Conservation (phyloP, 2,329 filamentous ascomycete genomes). For the Acrodontium crateriforme region DNA sequence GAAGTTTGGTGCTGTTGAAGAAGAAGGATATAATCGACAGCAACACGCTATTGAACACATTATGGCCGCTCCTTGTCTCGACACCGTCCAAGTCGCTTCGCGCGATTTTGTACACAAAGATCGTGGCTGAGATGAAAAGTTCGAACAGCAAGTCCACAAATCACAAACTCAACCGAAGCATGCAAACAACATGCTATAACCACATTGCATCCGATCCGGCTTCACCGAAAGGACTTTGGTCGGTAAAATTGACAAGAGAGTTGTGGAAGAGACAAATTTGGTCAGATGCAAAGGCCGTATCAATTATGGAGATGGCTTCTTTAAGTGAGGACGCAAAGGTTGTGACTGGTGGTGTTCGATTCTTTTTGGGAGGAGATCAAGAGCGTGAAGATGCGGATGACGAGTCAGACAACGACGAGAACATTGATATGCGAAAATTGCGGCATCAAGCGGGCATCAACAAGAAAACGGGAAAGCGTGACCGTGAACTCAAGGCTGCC, state of each 20-base stretch:
- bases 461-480: conserved; percentile 88
- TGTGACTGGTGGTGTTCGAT: conserved; percentile 70
- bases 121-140: conserved; percentile 76
- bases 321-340: conserved; percentile 90
- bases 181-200: conserved; percentile 89
- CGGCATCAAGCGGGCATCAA: conserved; percentile 82
- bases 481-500: conserved; percentile 65
- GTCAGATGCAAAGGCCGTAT: conserved; percentile 89
- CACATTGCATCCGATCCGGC: conserved; percentile 73
- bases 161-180: conserved; percentile 81
- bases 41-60: conserved; percentile 64
- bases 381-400: conserved; percentile 78
- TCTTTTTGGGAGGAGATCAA: conserved; percentile 92
- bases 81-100: conserved; percentile 85
- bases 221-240: conserved; percentile 83
- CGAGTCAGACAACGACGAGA: conserved; percentile 68
- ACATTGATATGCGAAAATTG: conserved; percentile 64
- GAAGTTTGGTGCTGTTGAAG: conserved; percentile 70
- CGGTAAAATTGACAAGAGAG: conserved; percentile 87
- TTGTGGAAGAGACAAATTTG: conserved; percentile 94
- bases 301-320: conserved; percentile 91
- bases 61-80: conserved; percentile 89
- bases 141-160: conserved; percentile 80
- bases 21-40: conserved; percentile 92
- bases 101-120: conserved; percentile 73